Evolutionary conservation across 75 land plant genomes (phyloP).

Genomic region (Pinus taeda): DNA sequence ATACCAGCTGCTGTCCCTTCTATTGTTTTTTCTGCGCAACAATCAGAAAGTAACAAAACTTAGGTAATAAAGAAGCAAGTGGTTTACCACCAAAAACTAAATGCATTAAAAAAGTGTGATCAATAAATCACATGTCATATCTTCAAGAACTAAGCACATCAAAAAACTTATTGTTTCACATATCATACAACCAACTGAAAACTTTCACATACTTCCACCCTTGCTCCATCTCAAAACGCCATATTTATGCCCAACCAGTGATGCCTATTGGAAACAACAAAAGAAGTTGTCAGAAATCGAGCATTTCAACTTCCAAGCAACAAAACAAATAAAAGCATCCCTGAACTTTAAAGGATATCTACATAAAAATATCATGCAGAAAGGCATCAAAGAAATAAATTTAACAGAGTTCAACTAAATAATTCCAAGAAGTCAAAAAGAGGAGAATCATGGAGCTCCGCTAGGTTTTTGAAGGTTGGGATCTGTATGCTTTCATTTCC

Average conservation of each 20-base stretch:
- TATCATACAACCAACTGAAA: constrained; percentile 32
- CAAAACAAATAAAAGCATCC: not conserved
- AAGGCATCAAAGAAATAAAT: no score
- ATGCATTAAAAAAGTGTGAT: not conserved
- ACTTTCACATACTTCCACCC: constrained; percentile 54
- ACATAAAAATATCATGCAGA: not conserved
- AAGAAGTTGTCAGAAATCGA: not conserved
- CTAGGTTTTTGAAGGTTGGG: no score
- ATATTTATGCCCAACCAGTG: constrained; percentile 79
- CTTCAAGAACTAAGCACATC: not conserved
- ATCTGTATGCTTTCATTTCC: no score
- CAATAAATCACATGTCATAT: not conserved
- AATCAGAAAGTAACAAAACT: not conserved
- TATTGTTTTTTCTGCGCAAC: constrained; percentile 72
- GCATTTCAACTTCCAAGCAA: not conserved
- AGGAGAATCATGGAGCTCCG: no score
- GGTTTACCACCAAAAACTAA: not conserved
- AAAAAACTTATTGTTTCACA: not conserved
- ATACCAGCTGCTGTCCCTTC: constrained; percentile 98
- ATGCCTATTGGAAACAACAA: constrained; percentile 42
- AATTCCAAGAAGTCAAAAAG: no score
- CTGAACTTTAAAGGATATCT: not conserved
- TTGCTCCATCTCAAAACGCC: constrained; percentile 77
- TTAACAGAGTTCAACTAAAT: no score
- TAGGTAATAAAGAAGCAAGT: not conserved